These are phyloP conservation scores for Lichina pygmaea DNA, from an alignment of 495 filamentous ascomycete species.

Conservation along the genomic window DNA sequence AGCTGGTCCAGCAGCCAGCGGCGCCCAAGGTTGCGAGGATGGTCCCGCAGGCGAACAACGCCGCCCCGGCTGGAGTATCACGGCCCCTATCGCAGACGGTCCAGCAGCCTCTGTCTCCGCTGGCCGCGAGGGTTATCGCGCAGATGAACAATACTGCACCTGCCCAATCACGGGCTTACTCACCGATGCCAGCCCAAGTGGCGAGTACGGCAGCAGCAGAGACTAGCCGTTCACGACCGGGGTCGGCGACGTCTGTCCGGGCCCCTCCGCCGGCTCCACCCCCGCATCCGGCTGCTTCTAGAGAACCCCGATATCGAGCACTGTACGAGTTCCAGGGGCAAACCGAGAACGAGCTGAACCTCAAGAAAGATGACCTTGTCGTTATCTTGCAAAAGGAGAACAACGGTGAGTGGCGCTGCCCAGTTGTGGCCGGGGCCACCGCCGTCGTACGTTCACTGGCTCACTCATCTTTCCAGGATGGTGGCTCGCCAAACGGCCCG, in stretches of 20 bases:
- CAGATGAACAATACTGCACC: too few relatives aligned
- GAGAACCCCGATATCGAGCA: conserved; percentile 56
- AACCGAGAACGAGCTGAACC: conserved; percentile 49
- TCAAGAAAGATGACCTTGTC: conserved; percentile 53
- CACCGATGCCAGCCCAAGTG: too few relatives aligned
- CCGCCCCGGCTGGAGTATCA: too few relatives aligned
- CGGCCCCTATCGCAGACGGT: too few relatives aligned
- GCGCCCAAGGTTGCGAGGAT: too few relatives aligned
- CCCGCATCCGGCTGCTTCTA: conserved; percentile 31
- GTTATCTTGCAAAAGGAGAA: conserved; percentile 67
- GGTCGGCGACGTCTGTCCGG: conserved; percentile 21
- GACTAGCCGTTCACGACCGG: conserved; percentile 21
- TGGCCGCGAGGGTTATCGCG: too few relatives aligned
- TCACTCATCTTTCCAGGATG: conserved; percentile 33
- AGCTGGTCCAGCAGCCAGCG: conserved; percentile 8
- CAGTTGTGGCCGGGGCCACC: background rate
- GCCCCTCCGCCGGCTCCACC: conserved; percentile 47
- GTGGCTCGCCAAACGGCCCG: conserved; percentile 63
- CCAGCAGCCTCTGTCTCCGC: too few relatives aligned
- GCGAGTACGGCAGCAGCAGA: conserved; percentile 5
- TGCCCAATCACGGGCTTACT: too few relatives aligned
- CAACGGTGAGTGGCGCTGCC: conserved; percentile 39
- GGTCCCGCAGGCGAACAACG: too few relatives aligned
- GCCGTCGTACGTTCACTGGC: background rate
- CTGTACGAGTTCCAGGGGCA: conserved; percentile 72